A percentile compares a stretch with the other conserved stretches of the same genome.
Evolutionary conservation across 1,139 yeast species (phyloP).

Genomic region (Suhomyces maxii): DNA sequence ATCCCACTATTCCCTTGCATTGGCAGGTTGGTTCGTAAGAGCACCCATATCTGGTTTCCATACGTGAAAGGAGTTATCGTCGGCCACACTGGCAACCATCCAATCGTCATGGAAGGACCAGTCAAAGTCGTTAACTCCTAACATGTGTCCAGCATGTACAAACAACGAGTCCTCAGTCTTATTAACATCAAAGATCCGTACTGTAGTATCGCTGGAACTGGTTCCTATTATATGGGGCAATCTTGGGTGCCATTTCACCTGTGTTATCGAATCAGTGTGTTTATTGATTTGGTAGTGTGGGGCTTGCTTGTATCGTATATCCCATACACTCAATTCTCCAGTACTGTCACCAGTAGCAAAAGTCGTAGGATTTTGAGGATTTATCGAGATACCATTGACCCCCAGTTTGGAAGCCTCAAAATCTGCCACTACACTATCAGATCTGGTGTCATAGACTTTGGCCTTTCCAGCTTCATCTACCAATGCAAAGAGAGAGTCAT

Average conservation of each 20-base stretch:
- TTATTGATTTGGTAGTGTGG: conserved; percentile 36
- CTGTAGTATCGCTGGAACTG: conserved; percentile 70
- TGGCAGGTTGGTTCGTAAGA: no score
- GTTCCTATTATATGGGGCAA: conserved; percentile 63
- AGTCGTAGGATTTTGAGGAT: conserved; percentile 51
- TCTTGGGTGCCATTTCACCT: conserved; percentile 77
- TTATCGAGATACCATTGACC: conserved; percentile 67
- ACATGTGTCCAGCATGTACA: conserved; percentile 87
- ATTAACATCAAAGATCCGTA: conserved; percentile 67
- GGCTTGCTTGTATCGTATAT: conserved; percentile 48
- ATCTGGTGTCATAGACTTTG: conserved; percentile 47
- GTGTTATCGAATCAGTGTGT: conserved; percentile 65
- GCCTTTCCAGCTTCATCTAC: conserved; percentile 59
- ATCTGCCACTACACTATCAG: conserved; percentile 20
- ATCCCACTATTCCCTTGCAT: no score
- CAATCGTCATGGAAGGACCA: conserved; percentile 85
- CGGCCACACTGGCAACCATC: conserved; percentile 81
- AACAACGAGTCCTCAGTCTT: conserved; percentile 49
- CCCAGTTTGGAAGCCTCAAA: conserved; percentile 43
- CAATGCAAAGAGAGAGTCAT: conserved; percentile 54
- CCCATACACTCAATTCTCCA: conserved; percentile 69
- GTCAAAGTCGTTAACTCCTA: conserved; percentile 79
- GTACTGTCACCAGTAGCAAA: conserved; percentile 69
- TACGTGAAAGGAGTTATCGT: conserved; percentile 83
- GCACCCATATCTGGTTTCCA: conserved; percentile 60